Base-by-base conservation (phyloP, 1,139 yeast species). In the Nematodospora anomalae region DNA sequence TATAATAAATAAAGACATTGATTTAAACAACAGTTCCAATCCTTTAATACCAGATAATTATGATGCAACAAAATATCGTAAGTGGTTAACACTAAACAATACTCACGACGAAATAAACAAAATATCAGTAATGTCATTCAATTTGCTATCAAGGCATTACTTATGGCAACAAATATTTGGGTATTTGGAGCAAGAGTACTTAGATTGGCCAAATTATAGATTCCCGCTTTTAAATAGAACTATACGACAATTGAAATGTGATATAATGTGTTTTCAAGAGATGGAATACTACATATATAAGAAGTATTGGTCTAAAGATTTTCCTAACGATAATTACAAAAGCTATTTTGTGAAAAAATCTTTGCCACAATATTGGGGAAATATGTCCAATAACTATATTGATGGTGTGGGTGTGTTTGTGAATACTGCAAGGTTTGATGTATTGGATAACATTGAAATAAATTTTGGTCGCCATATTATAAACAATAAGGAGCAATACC, bases 191-290 rank as follows among this genome's bases (percentile, higher is more conserved):
- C 62, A 60, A 18, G 51, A 64, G 33, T 69, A 60, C 42, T 62
- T 71, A 16, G 64, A 67, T 36, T 76, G 83, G 82, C 16, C 38
- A 6, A 30, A 30, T 2, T 68, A 72, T 45, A 48, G 84, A 37
- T 68, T 75, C 37, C 61, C 64, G 2, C 53, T 76, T 28, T 50
- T 78, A 26, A 70, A 71, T 41, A 47, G 57, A 28, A 61, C 64
- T 13, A 57, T 76, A 35, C 39, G 46, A 3, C 69, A 63, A 32
- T 55, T 78, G 27, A 49, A 64, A 27, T 65, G 78, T 26, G 83
- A 78, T 49, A 69, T 79, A 11, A 73, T 79, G 76, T 79, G 83
- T 47, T 67, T 78, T 45, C 83, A 79, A 49, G 83, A 79, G 55
- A 62, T 79, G 71, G 82, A 79, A 30, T 58, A 60, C 23, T 57